Base-by-base conservation (phyloP, 352 stramenopile genomes). In the Pythium grandisporangium region DNA sequence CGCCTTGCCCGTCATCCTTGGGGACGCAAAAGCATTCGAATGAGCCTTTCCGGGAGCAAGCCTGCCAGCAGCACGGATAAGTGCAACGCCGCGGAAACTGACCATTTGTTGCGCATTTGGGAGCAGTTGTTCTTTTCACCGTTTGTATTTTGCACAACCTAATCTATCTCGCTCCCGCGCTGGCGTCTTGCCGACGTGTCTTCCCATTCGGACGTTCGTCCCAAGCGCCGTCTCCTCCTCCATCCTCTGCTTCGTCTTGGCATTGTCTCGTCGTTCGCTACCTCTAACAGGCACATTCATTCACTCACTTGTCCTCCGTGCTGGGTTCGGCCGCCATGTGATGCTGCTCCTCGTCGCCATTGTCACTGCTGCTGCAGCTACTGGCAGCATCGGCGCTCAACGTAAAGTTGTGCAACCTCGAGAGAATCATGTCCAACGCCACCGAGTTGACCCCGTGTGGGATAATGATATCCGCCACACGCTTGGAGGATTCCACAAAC, bases 401-500 rank as follows among this genome's bases (percentile, higher is more conserved):
- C 55, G 66, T 81, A 44, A 87, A 93, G 54, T 61, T 84, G 53
- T 91, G 73, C 45, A 96, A 77, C 39, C 82, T 83, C 33, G 78
- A 89, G 48, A 97, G 80, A 51, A 97, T 90, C 76, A 97, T 93
- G 54, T 97, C 88, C 25, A 97, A 71, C 49, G 92, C 90, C 19
- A 97, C 84, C 33, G 77, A 84, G 55, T 97, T 97, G 25, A 96
- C 75, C 35, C 90, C 91, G 52, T 95, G 78, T 24, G 93, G 95
- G 40, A 98, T 94, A 66, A 98, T 96, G 50, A 98, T 83, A 73
- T 98, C 90, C 21, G 92, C 92, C 29, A 91, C 74, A 46, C 75
- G 66, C 59, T 98, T 99, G 37, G 85, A 96, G 32, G 96, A 93
- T 66, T 98, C 94, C 6, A 99, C 95, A 52, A 97, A 99, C 71